A percentile compares a stretch with the other conserved stretches of the same genome.
These are phyloP conservation scores for Cryphonectria parasitica DNA, from an alignment of 2,329 filamentous ascomycete species.

Conservation along the genomic window DNA sequence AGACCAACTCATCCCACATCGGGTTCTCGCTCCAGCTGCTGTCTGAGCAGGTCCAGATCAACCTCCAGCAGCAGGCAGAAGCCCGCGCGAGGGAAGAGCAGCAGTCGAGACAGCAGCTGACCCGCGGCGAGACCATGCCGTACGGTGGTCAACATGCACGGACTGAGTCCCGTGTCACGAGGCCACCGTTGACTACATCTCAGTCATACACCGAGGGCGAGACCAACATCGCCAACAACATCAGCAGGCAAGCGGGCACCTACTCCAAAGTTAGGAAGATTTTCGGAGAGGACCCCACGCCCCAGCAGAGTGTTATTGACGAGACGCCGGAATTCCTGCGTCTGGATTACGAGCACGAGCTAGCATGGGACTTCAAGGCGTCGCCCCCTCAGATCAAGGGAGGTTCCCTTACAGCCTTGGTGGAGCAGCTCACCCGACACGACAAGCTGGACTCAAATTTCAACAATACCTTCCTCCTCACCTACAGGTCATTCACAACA, in stretches of 20 bases:
- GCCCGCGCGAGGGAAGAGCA: slow-evolving; percentile 50
- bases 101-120: slow-evolving; percentile 54
- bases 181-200: slow-evolving; percentile 55
- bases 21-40: slow-evolving; percentile 86
- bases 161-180: slow-evolving; percentile 57
- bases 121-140: slow-evolving; percentile 61
- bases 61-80: slow-evolving; percentile 54
- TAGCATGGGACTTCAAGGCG: slow-evolving; percentile 86
- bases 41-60: slow-evolving; percentile 74
- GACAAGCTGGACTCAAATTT: slow-evolving; percentile 94
- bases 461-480: slow-evolving; percentile 97
- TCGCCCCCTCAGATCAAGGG: slow-evolving; percentile 79
- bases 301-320: slow-evolving; percentile 59
- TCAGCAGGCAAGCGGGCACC: slow-evolving; percentile 57
- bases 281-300: slow-evolving; percentile 66
- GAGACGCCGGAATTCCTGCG: slow-evolving; percentile 83
- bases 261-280: slow-evolving; percentile 69
- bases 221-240: slow-evolving; percentile 49
- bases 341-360: slow-evolving; percentile 85
- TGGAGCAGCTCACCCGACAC: slow-evolving; percentile 93
- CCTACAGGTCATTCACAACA: slow-evolving; percentile 92
- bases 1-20: slow-evolving; percentile 84
- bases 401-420: slow-evolving; percentile 84
- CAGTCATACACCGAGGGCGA: slow-evolving; percentile 71
- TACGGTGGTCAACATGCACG: slow-evolving; percentile 59